phyloP scores from a whole-genome alignment of 1,284 basidiomycete genomes.

The Bondarzewia mesenterica region DNA sequence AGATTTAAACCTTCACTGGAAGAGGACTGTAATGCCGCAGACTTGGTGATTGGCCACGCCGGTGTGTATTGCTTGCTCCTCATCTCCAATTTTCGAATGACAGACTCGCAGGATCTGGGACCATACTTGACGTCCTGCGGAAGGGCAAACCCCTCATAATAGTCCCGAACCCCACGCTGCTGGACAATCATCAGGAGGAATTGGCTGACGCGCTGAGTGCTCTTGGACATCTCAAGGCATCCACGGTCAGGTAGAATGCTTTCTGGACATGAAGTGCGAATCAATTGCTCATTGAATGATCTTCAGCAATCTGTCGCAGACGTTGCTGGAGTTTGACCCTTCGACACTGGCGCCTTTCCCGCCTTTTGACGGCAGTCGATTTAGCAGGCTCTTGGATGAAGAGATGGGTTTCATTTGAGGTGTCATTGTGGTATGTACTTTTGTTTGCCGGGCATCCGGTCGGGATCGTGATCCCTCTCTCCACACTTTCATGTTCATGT shows the following conservation, averaged over 20 bases:
- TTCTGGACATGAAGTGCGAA: background rate
- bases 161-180: conserved; percentile 81
- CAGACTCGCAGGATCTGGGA: conserved; percentile 74
- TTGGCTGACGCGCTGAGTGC: conserved; percentile 65
- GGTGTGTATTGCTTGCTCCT: conserved; percentile 43
- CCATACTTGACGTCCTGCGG: conserved; percentile 84
- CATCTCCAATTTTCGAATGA: background rate
- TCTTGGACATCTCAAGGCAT: conserved; percentile 58
- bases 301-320: conserved; percentile 42
- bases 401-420: conserved; percentile 57
- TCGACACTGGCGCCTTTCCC: conserved; percentile 51
- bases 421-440: no score
- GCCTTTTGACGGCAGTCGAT: conserved; percentile 53
- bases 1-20: conserved; percentile 68
- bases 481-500: no score
- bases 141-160: conserved; percentile 72
- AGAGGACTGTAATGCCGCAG: conserved; percentile 54
- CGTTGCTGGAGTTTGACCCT: conserved; percentile 42
- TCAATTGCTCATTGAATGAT: background rate
- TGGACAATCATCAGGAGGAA: conserved; percentile 93
- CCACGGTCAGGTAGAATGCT: conserved; percentile 46
- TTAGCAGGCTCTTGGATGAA: conserved; percentile 59
- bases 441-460: no score
- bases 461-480: no score
- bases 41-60: conserved; percentile 88